These are phyloP conservation scores for Toxoplasma gondii DNA, from an alignment of 169 alveolate genomes.

Conservation along the genomic window DNA sequence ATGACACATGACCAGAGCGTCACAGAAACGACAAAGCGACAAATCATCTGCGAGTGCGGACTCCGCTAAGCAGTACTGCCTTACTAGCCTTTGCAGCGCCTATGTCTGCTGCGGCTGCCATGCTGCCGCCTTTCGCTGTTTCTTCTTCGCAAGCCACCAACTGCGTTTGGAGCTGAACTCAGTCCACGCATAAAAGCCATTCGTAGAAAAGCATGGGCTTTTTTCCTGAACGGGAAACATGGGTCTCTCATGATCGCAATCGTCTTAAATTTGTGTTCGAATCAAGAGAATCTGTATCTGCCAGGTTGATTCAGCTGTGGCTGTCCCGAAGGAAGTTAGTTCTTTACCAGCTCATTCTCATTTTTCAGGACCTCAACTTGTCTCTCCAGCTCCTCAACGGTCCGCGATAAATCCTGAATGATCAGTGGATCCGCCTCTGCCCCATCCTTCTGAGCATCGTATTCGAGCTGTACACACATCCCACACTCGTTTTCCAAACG, in stretches of 20 bases:
- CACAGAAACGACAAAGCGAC: too few species aligned
- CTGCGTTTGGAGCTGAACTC: conserved; percentile 20
- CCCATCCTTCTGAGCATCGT: neutral
- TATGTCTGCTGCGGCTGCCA: neutral
- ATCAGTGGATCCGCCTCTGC: conserved; percentile 19
- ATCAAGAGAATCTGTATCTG: too few species aligned
- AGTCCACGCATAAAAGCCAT: neutral
- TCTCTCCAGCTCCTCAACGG: neutral
- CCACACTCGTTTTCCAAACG: neutral
- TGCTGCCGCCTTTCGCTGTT: neutral
- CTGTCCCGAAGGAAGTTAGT: neutral
- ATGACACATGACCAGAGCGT: too few species aligned
- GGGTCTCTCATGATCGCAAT: too few species aligned
- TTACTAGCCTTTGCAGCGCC: conserved; percentile 13
- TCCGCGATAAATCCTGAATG: conserved; percentile 4
- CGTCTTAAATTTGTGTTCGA: too few species aligned
- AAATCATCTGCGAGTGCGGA: too few species aligned
- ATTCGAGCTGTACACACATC: neutral
- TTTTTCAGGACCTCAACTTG: conserved; percentile 39
- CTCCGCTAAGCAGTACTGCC: neutral
- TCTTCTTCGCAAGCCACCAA: neutral
- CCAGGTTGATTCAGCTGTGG: too few species aligned
- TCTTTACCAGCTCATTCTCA: conserved; percentile 33
- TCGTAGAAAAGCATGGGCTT: too few species aligned
- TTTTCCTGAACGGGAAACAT: too few species aligned